Evolutionary conservation across 2,329 filamentous ascomycete genomes (phyloP).

Genomic region (Trematosphaeria pertusa): DNA sequence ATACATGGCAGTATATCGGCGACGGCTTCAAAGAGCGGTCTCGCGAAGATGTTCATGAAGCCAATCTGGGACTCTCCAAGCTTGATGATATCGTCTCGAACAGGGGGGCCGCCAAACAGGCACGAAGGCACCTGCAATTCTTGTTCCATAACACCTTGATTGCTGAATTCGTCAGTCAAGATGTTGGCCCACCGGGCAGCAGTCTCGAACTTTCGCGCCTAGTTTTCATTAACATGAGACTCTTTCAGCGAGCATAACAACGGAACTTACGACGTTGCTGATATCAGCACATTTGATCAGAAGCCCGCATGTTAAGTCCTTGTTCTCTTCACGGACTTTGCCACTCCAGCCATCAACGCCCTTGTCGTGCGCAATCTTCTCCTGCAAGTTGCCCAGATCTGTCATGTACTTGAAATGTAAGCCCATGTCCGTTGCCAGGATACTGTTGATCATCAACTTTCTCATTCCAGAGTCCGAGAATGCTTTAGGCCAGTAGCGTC

Average conservation of each 20-base stretch:
- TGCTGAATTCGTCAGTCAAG: conserved; percentile 92
- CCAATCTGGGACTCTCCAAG: conserved; percentile 87
- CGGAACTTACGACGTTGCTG: conserved; percentile 87
- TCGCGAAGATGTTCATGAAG: conserved; percentile 96
- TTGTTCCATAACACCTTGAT: conserved; percentile 89
- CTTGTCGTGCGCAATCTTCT: conserved; percentile 73
- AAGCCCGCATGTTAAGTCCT: conserved; percentile 83
- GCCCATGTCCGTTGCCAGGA: conserved; percentile 96
- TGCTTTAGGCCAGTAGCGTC: conserved; percentile 86
- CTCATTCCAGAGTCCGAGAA: conserved; percentile 83
- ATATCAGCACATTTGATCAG: conserved; percentile 99
- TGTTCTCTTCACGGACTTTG: conserved; percentile 77
- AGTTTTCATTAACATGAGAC: background rate
- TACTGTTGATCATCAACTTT: conserved; percentile 94
- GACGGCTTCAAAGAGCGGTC: conserved; percentile 88
- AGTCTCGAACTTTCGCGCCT: conserved; percentile 83
- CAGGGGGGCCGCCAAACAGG: conserved; percentile 78
- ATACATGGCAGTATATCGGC: conserved; percentile 85
- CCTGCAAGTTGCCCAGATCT: conserved; percentile 79
- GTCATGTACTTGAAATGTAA: conserved; percentile 97
- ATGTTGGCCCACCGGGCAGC: conserved; percentile 91
- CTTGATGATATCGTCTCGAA: conserved; percentile 82
- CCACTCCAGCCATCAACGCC: conserved; percentile 75
- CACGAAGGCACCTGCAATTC: conserved; percentile 88
- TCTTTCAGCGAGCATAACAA: background rate